phyloP scores from a whole-genome alignment of 2,329 filamentous ascomycete species.

The Alternaria infectoria region DNA sequence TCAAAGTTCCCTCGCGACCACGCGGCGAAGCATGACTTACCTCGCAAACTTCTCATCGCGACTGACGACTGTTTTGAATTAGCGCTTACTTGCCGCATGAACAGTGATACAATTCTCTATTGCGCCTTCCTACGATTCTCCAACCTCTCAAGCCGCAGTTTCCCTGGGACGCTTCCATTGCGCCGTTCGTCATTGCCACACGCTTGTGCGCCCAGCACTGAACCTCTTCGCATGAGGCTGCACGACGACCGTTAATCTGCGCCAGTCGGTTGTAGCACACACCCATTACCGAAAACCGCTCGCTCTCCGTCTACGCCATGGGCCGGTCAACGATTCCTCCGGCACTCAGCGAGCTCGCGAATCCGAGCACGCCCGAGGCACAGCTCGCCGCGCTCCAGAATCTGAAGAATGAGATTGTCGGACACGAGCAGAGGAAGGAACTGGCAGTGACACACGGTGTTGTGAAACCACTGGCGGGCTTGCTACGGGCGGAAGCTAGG shows the following conservation, averaged over 20 bases:
- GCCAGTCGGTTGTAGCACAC: constrained; percentile 16
- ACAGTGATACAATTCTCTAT: constrained; percentile 8
- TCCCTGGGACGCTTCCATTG: not conserved
- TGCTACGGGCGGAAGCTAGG: constrained; percentile 55
- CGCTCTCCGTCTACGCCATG: constrained; percentile 29
- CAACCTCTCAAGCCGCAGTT: constrained; percentile 1
- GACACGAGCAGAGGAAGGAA: constrained; percentile 86
- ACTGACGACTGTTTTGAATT: not conserved
- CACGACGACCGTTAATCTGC: constrained; percentile 10
- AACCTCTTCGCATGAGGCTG: constrained; percentile 6
- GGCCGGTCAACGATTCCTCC: constrained; percentile 44
- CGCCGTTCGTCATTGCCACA: constrained; percentile 7
- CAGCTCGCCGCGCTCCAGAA: constrained; percentile 66
- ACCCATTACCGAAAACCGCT: constrained; percentile 9
- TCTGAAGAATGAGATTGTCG: constrained; percentile 89
- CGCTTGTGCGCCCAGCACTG: constrained; percentile 5
- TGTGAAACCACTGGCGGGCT: constrained; percentile 65
- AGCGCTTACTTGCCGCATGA: constrained; percentile 2
- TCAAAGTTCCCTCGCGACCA: constrained; percentile 6
- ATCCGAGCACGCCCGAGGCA: constrained; percentile 45
- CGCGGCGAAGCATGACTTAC: not conserved
- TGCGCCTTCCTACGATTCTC: constrained; percentile 21
- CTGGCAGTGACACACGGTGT: constrained; percentile 74
- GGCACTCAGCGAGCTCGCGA: constrained; percentile 48
- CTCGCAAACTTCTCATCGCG: not conserved